phyloP scores from a whole-genome alignment of 257 asterid species.

The Catharanthus roseus region DNA sequence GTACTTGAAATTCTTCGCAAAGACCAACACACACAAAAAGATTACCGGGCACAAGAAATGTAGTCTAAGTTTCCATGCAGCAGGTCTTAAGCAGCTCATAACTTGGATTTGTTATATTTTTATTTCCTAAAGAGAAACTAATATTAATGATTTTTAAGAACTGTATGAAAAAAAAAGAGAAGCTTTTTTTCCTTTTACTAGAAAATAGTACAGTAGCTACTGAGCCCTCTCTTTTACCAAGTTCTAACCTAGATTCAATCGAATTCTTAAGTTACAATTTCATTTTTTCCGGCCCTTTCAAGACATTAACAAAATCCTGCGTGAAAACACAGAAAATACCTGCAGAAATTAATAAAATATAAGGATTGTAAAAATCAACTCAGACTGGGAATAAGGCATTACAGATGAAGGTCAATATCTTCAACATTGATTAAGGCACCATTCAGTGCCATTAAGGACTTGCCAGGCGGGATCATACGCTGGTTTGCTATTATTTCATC shows the following conservation, averaged over 20 bases:
- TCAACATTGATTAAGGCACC: slow-evolving; percentile 94
- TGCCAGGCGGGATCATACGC: slow-evolving; percentile 98
- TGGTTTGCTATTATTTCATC: slow-evolving; percentile 90
- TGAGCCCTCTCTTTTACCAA: not conserved
- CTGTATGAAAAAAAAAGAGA: not conserved
- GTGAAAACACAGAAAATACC: slow-evolving; percentile 1
- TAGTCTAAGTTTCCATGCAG: not conserved
- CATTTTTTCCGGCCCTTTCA: slow-evolving; percentile 9
- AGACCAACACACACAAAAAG: no score
- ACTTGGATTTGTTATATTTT: not conserved
- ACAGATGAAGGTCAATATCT: slow-evolving; percentile 92
- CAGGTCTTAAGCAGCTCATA: not conserved
- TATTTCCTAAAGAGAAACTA: not conserved
- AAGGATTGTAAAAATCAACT: slow-evolving; percentile 12
- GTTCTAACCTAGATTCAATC: not conserved
- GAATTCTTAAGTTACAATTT: not conserved
- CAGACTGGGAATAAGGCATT: slow-evolving; percentile 38
- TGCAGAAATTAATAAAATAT: slow-evolving; percentile 5
- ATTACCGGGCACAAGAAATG: not conserved
- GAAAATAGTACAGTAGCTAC: not conserved
- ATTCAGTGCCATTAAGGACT: slow-evolving; percentile 94
- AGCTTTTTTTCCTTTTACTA: not conserved
- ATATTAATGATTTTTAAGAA: not conserved
- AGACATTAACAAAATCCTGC: not conserved
- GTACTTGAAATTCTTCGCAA: not conserved